Base-by-base conservation (phyloP, 2,329 filamentous ascomycete genomes). In the Balansia obtecta region DNA sequence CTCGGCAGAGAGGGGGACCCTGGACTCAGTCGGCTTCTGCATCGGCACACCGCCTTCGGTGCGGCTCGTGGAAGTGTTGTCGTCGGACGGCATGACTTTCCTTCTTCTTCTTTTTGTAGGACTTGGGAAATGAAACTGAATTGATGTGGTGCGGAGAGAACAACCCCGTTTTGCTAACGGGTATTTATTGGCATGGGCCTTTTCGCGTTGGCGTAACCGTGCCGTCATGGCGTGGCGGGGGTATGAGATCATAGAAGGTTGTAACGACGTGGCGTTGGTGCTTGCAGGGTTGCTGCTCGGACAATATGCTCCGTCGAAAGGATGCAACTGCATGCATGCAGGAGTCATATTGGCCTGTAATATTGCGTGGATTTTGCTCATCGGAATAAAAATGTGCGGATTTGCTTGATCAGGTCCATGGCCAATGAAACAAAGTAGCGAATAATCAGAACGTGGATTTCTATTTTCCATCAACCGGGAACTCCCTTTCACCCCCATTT, bases 401-500 rank as follows among this genome's bases (percentile, higher is more conserved):
- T 15, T 39, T 39, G 5, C n/a, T n/a, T n/a, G n/a, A n/a, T n/a
- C n/a, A n/a, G n/a, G n/a, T n/a, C n/a, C n/a, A n/a, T n/a, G n/a
- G n/a, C 27, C 27, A 27, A 27, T 7, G 27, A 7, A 27, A 39
- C 38, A 7, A 27, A 39, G 15, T 39, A 22, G 20, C 20, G 20
- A 22, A 22, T 22, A 22, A 22, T 22, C 20, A 22, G 8, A 27
- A 27, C 27, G 27, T 27, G 27, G 8, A 27, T 27, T 27, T 27
- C 27, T 27, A 8, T 27, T 22, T 22, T 22, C 4, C 20, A 22
- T 22, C 20, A 3, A 22, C 20, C 20, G 10, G 13, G 9, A 34
- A 10, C 34, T 15, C 6, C 13, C 34, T 11, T 49, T 51, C 58
- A 66, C 37, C 53, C 57, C 65, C 65, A 68, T 41, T 59, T 61